phyloP scores from a whole-genome alignment of 768 basidiomycete species.

The Amanita fuliginea region DNA sequence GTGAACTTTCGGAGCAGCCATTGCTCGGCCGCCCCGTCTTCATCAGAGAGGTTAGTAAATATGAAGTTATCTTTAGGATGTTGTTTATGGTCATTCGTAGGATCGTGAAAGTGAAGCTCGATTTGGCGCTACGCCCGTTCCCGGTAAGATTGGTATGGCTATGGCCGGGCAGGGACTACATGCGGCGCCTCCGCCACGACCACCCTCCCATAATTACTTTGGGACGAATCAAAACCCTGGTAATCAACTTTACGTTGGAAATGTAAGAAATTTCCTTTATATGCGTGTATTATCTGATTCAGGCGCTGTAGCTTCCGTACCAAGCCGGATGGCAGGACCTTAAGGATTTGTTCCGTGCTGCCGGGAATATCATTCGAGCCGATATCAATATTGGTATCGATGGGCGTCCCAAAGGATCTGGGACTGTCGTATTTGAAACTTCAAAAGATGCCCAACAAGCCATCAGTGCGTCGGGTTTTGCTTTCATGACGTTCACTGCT shows the following conservation, averaged over 20 bases:
- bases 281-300: neutral
- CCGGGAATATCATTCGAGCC: constrained; percentile 90
- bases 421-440: constrained; percentile 94
- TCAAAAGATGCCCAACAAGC: constrained; percentile 85
- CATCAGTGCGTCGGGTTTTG: constrained; percentile 55
- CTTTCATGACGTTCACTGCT: neutral
- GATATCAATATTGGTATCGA: constrained; percentile 93
- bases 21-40: constrained; percentile 94
- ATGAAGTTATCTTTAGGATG: neutral
- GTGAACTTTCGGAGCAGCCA: constrained; percentile 80
- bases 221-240: constrained; percentile 57
- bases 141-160: constrained; percentile 92
- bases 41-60: constrained; percentile 72
- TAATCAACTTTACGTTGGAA: constrained; percentile 88
- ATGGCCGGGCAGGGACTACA: constrained; percentile 86
- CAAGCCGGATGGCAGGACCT: constrained; percentile 99
- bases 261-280: constrained; percentile 38
- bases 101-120: constrained; percentile 95
- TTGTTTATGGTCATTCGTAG: constrained; percentile 28
- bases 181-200: constrained; percentile 74
- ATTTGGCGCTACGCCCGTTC: constrained; percentile 91
- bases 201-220: constrained; percentile 70
- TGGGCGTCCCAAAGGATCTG: constrained; percentile 90
- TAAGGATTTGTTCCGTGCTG: constrained; percentile 92
- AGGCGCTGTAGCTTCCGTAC: constrained; percentile 61